Base-by-base conservation (phyloP, 768 basidiomycete genomes). In the Hysterangium stoloniferum region DNA sequence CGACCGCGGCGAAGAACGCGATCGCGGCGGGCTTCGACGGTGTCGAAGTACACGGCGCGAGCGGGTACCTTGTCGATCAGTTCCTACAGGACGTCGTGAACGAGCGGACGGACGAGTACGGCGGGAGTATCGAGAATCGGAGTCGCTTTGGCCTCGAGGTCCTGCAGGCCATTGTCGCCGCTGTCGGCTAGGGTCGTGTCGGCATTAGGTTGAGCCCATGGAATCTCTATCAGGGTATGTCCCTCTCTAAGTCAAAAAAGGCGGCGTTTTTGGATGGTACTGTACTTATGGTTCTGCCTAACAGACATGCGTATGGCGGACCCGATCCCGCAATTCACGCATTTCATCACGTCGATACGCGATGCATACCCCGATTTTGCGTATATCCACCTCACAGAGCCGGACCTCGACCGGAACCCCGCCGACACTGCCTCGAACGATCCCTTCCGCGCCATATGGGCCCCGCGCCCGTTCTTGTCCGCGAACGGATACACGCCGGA, bases 21-120 rank as follows among this genome's bases (percentile, higher is more conserved):
- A 67, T 82, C 7, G 58, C 69, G 38, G 82, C 84, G 25, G 84
- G 80, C 1, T 86, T 86, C 54, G 84, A 87, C 54, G 86, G 83
- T 12, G 67, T 78, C 4, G 78, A 82, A 64, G 55, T 57, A 12
- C 56, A 57, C 33, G 67, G 68, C 15, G 72, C 72, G 9, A 67
- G 66, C 47, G 74, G 74, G 1, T 72, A 67, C 54, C 52, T 81
- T 8, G 49, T 72, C 13, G 78, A 85, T 58, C 80, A 85, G 59
- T 84, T 86, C 68, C 52, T 80, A 9, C 78, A 82, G 57, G 68
- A 74, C 25, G 59, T 68, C 15, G 68, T 67, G 32, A 85, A 86
- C 62, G 57, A 70, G 4, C 71, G 82, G 12, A 77, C 72, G 5
- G 84, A 86, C 60, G 65, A 72, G 40, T 89, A 82, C 61, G 86